These are phyloP conservation scores for Fusarium chlamydosporum DNA, from an alignment of 2,329 filamentous ascomycete genomes.

Conservation along the genomic window DNA sequence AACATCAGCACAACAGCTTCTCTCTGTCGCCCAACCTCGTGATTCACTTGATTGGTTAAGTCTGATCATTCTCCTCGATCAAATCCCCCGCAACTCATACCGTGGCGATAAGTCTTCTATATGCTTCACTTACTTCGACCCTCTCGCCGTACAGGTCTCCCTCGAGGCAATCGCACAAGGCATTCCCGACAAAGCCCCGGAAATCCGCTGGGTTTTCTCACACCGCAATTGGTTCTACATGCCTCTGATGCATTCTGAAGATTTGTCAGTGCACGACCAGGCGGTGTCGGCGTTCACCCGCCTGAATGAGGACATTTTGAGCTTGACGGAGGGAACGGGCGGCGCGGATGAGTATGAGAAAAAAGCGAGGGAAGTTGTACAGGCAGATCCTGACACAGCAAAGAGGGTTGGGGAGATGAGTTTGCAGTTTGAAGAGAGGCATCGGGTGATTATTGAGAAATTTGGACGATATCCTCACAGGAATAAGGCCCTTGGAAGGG, in stretches of 20 bases:
- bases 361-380: slow-evolving; percentile 50
- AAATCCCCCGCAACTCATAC: slow-evolving; percentile 73
- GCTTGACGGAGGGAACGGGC: slow-evolving; percentile 49
- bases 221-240: slow-evolving; percentile 71
- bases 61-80: slow-evolving; percentile 71
- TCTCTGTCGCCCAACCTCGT: slow-evolving; percentile 49
- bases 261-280: slow-evolving; percentile 60
- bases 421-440: slow-evolving; percentile 59
- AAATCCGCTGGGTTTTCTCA: slow-evolving; percentile 54
- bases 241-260: slow-evolving; percentile 72
- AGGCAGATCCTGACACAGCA: slow-evolving; percentile 48
- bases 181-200: slow-evolving; percentile 49
- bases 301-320: slow-evolving; percentile 54
- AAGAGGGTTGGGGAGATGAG: slow-evolving; percentile 44
- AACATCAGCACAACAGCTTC: slow-evolving; percentile 51
- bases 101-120: slow-evolving; percentile 62
- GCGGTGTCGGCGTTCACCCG: slow-evolving; percentile 53
- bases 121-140: slow-evolving; percentile 70
- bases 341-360: slow-evolving; percentile 46
- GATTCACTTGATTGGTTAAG: slow-evolving; percentile 60
- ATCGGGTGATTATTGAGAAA: slow-evolving; percentile 63
- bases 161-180: slow-evolving; percentile 53
- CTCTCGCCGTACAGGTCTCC: slow-evolving; percentile 63
- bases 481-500: slow-evolving; percentile 65
- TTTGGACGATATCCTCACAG: slow-evolving; percentile 74